Base-by-base conservation (phyloP, 2,329 filamentous ascomycete species). In the Ophiosphaerella herpotricha region DNA sequence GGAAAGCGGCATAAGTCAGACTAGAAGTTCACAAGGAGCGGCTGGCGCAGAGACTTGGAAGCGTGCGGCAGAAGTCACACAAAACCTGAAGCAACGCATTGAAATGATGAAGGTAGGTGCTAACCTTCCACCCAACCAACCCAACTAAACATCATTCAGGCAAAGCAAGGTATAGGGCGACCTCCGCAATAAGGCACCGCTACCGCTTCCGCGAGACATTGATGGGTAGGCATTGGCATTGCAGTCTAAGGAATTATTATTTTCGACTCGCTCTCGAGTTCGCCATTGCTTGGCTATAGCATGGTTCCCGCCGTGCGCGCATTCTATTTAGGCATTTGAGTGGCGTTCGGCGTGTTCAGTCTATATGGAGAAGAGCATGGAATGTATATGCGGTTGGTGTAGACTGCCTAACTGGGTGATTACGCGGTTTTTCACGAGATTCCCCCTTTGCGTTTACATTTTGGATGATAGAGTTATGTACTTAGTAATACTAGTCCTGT, bases 51-150 rank as follows among this genome's bases (percentile, higher is more conserved):
- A 99, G 77, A 97, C 92, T 71, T 99, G 94, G 94, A 95, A 92
- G 78, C 82, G 94, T 61, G 94, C 94, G 14, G 94, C 94, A 2
- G 94, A 99, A 78, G 94, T 99, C 50, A 99, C 94, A 46, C 97
- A 92, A 74, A 94, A 97, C 73, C 75, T 99, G 67, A 99, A 97
- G 79, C 91, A 93, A 44, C 85, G 94, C 71, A 99, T 99, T 74
- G 94, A 97, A 79, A 89, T 94, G 80, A 99, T 99, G 94, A 99
- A 97, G 82, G 85, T 82, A 65, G 57, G 78, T 69, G n/a, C 7
- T 5, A 16, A 1, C 9, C 8, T 12, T 13, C n/a, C 16, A 14
- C 14, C 18, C 24, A 9, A 36, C 7, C 36, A 32, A 41, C 21
- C n/a, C 26, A 14, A 42, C 64, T 66, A 46, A 68, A 46, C 31